A percentile compares a stretch with the other conserved stretches of the same genome.
These are phyloP conservation scores for Phtheirospermum japonicum DNA, from an alignment of 257 asterid genomes.

Conservation along the genomic window DNA sequence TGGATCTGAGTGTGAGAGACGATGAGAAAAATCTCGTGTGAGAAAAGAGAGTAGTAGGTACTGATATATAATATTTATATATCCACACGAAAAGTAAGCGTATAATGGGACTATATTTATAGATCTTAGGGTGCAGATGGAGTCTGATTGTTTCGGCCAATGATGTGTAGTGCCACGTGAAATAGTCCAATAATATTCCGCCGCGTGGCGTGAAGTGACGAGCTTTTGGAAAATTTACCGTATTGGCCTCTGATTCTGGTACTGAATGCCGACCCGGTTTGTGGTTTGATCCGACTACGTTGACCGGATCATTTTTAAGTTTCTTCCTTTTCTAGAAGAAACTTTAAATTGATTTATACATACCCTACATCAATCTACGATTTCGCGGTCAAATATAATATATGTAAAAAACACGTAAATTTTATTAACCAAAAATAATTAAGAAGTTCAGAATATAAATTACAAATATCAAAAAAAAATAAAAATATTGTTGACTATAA, in stretches of 20 bases:
- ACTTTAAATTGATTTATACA: no score
- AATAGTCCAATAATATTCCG: conserved; percentile 34
- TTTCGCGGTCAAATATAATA: no score
- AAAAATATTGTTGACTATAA: no score
- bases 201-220: conserved; percentile 41
- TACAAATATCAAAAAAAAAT: no score
- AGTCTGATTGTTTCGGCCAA: conserved; percentile 60
- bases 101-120: conserved; percentile 27
- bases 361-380: no score
- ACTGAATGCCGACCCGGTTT: conserved; percentile 12
- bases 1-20: conserved; percentile 38
- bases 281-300: conserved; percentile 34
- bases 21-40: conserved; percentile 25
- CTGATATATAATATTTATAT: background rate
- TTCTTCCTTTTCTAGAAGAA: background rate
- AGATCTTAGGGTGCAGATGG: conserved; percentile 36
- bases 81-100: no score
- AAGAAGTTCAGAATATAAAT: no score
- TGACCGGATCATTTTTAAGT: conserved; percentile 13
- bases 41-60: background rate
- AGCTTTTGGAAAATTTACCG: conserved; percentile 26
- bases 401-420: no score
- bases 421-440: no score
- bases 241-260: conserved; percentile 22
- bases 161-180: conserved; percentile 43